These are phyloP conservation scores for Lepidium aucheri DNA, from an alignment of 345 rosid genomes.

Conservation along the genomic window DNA sequence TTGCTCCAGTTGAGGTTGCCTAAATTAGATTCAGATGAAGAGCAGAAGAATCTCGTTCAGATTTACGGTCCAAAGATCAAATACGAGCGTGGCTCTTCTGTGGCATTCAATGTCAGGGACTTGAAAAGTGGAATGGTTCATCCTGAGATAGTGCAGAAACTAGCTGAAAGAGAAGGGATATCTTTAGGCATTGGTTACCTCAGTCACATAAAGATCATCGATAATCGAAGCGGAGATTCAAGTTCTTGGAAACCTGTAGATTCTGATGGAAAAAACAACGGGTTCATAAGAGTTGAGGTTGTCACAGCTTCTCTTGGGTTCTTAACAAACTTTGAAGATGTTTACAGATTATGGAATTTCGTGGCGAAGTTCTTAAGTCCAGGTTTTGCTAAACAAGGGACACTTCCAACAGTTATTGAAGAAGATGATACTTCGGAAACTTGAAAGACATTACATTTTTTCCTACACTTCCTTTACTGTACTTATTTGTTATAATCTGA, in stretches of 20 bases:
- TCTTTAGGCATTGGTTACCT: constrained; percentile 87
- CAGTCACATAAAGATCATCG: constrained; percentile 71
- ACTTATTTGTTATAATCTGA: constrained; percentile 8
- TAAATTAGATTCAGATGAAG: constrained; percentile 46
- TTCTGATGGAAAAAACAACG: constrained; percentile 43
- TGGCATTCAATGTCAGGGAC: constrained; percentile 85
- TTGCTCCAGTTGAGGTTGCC: constrained; percentile 78
- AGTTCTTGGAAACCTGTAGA: constrained; percentile 61
- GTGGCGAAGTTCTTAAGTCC: constrained; percentile 89
- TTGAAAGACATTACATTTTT: constrained; percentile 5
- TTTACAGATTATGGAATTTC: constrained; percentile 82
- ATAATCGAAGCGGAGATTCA: constrained; percentile 53
- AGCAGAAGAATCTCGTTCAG: constrained; percentile 56
- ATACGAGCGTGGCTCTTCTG: constrained; percentile 93
- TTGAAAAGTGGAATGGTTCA: constrained; percentile 58
- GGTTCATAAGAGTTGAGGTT: constrained; percentile 75
- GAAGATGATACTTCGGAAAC: constrained; percentile 42
- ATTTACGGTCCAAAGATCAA: constrained; percentile 97
- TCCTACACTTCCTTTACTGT: constrained; percentile 11
- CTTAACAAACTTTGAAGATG: constrained; percentile 94
- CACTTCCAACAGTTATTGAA: constrained; percentile 74
- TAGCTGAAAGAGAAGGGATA: constrained; percentile 88
- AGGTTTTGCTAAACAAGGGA: constrained; percentile 50
- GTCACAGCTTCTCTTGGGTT: constrained; percentile 95
- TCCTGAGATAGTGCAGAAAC: constrained; percentile 88